Evolutionary conservation across 2,329 filamentous ascomycete genomes (phyloP).

Genomic region (Ophiocordyceps sinensis): DNA sequence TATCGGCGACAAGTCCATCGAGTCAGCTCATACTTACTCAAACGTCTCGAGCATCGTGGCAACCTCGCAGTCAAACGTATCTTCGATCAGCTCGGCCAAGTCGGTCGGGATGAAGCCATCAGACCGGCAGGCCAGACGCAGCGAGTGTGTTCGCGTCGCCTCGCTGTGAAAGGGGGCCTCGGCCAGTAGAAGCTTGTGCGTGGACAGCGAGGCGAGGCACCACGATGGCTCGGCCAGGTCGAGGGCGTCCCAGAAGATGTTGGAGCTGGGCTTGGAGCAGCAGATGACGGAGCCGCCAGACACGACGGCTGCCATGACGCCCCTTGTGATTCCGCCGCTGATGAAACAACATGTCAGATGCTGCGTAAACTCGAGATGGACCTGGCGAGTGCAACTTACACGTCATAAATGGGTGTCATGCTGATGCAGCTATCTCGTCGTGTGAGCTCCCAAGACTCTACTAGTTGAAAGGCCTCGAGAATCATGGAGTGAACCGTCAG

Average conservation of each 20-base stretch:
- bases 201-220: neutral
- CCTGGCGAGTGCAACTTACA: neutral
- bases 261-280: neutral
- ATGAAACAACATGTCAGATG: neutral
- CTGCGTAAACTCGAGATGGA: neutral
- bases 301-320: neutral
- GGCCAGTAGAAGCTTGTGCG: neutral
- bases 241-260: neutral
- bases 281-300: neutral
- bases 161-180: neutral
- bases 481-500: slow-evolving; percentile 1
- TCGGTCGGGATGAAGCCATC: slow-evolving; percentile 1
- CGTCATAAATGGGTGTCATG: slow-evolving; percentile 2
- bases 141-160: neutral
- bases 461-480: neutral
- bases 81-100: slow-evolving; percentile 1
- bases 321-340: neutral
- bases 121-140: neutral
- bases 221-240: neutral
- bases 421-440: slow-evolving; percentile 1
- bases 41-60: neutral
- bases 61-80: slow-evolving; percentile 1
- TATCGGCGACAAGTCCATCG: neutral
- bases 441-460: slow-evolving; percentile 1
- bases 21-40: neutral